phyloP scores from a whole-genome alignment of 345 rosid genomes.

The Brassica cretica region DNA sequence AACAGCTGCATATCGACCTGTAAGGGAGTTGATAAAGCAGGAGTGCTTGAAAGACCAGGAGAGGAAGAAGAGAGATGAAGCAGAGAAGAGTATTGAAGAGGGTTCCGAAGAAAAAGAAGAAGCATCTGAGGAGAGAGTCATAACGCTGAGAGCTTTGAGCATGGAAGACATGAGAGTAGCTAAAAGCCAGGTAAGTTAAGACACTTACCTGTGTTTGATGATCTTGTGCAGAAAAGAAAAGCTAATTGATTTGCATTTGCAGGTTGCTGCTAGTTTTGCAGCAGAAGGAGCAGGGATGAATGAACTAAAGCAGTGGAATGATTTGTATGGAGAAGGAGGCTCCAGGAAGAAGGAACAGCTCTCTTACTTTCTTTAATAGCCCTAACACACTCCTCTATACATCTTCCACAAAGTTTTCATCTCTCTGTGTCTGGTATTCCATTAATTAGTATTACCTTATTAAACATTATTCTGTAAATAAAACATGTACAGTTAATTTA shows the following conservation, averaged over 20 bases:
- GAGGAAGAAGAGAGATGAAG: slow-evolving; percentile 56
- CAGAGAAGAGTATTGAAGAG: slow-evolving; percentile 50
- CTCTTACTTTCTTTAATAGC: slow-evolving; percentile 72
- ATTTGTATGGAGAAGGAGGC: slow-evolving; percentile 89
- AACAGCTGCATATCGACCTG: slow-evolving; percentile 95
- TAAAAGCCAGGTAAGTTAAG: slow-evolving; percentile 68
- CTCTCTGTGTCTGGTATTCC: slow-evolving; percentile 4
- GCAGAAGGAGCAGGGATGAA: slow-evolving; percentile 74
- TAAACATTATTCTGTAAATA: slow-evolving; percentile 23
- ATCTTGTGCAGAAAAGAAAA: neutral
- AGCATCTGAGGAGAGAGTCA: slow-evolving; percentile 54
- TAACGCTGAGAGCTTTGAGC: slow-evolving; percentile 69
- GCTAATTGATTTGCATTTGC: slow-evolving; percentile 17
- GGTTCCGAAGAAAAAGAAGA: slow-evolving; percentile 48
- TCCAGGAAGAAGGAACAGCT: slow-evolving; percentile 89
- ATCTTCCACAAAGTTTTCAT: slow-evolving; percentile 13
- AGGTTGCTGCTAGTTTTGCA: slow-evolving; percentile 95
- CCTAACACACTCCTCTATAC: neutral
- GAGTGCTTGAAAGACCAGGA: slow-evolving; percentile 68
- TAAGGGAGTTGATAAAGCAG: slow-evolving; percentile 83
- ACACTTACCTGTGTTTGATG: slow-evolving; percentile 13
- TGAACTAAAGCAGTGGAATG: slow-evolving; percentile 94
- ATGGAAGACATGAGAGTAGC: slow-evolving; percentile 96
- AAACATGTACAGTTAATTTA: slow-evolving; percentile 24
- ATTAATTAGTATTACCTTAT: slow-evolving; percentile 19